These are phyloP conservation scores for Xylariomycetidae sp. DNA, from an alignment of 2,329 filamentous ascomycete genomes.

Conservation along the genomic window DNA sequence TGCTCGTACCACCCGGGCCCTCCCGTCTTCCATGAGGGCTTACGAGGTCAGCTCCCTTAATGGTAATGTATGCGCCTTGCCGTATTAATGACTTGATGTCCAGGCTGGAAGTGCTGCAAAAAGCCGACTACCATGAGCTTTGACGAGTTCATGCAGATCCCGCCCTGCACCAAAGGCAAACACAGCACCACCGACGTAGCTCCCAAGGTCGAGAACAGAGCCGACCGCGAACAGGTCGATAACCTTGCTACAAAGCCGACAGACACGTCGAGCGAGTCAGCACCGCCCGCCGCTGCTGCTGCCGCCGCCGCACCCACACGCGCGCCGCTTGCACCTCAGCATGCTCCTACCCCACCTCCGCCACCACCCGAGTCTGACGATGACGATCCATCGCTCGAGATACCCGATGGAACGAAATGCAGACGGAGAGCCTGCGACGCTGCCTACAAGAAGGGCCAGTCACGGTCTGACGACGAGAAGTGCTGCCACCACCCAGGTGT, in stretches of 20 bases:
- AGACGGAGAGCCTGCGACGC: conserved; percentile 69
- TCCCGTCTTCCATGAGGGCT: conserved; percentile 93
- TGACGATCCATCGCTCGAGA: conserved; percentile 69
- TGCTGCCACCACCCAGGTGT: conserved; percentile 86
- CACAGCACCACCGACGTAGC: conserved; percentile 80
- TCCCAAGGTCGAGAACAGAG: conserved; percentile 55
- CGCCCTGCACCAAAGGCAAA: conserved; percentile 86
- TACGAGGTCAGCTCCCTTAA: conserved; percentile 69
- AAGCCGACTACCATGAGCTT: conserved; percentile 95
- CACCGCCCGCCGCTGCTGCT: conserved; percentile 33
- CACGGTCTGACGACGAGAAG: conserved; percentile 59
- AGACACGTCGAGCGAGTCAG: conserved; percentile 39
- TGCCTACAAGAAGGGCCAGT: conserved; percentile 54
- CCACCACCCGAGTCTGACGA: conserved; percentile 75
- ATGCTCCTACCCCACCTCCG: conserved; percentile 44
- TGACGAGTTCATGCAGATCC: conserved; percentile 91
- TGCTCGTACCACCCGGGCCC: conserved; percentile 92
- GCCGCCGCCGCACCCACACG: conserved; percentile 30
- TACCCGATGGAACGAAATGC: conserved; percentile 70
- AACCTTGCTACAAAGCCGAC: no score
- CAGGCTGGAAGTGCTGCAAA: conserved; percentile 99
- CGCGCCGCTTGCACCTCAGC: conserved; percentile 37
- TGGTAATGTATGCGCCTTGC: neutral
- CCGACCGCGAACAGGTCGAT: no score
- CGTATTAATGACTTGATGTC: neutral